Evolutionary conservation across 1,284 basidiomycete genomes (phyloP).

Genomic region (Acaromyces ingoldii): DNA sequence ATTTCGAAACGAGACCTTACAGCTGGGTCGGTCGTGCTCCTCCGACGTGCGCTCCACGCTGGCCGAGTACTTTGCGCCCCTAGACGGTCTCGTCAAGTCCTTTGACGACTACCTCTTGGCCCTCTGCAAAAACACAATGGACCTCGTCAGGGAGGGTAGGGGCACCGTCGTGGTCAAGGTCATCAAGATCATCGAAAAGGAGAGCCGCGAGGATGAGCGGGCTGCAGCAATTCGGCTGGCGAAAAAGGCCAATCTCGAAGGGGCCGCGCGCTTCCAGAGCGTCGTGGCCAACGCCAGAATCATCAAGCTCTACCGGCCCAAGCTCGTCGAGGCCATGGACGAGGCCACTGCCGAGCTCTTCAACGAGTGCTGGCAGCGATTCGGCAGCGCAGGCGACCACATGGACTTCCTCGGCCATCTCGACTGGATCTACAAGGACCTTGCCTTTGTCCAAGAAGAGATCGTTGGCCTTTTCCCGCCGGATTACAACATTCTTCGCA

Average conservation of each 20-base stretch:
- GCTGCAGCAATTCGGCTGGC: slow-evolving; percentile 90
- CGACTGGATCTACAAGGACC: slow-evolving; percentile 89
- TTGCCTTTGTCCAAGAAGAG: slow-evolving; percentile 80
- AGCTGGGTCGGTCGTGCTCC: slow-evolving; percentile 58
- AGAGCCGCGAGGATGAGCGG: slow-evolving; percentile 90
- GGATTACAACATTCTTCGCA: slow-evolving; percentile 78
- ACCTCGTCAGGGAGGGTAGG: slow-evolving; percentile 69
- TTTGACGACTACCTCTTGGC: slow-evolving; percentile 85
- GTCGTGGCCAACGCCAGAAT: slow-evolving; percentile 62
- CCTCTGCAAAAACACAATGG: slow-evolving; percentile 71
- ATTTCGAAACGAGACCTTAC: slow-evolving; percentile 67
- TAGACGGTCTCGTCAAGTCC: slow-evolving; percentile 71
- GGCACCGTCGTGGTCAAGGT: slow-evolving; percentile 81
- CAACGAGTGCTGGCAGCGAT: slow-evolving; percentile 63
- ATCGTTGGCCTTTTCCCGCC: slow-evolving; percentile 84
- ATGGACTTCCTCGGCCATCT: slow-evolving; percentile 72
- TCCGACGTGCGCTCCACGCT: slow-evolving; percentile 66
- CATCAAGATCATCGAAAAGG: slow-evolving; percentile 88
- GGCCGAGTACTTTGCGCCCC: slow-evolving; percentile 75
- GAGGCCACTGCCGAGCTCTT: slow-evolving; percentile 73
- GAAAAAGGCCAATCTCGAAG: slow-evolving; percentile 72
- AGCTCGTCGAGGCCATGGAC: slow-evolving; percentile 74
- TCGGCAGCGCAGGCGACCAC: slow-evolving; percentile 61
- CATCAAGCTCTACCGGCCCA: slow-evolving; percentile 93
- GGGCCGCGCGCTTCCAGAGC: slow-evolving; percentile 41